phyloP scores from a whole-genome alignment of 192 early-diverging fungal species.

The Mortierella antarctica region DNA sequence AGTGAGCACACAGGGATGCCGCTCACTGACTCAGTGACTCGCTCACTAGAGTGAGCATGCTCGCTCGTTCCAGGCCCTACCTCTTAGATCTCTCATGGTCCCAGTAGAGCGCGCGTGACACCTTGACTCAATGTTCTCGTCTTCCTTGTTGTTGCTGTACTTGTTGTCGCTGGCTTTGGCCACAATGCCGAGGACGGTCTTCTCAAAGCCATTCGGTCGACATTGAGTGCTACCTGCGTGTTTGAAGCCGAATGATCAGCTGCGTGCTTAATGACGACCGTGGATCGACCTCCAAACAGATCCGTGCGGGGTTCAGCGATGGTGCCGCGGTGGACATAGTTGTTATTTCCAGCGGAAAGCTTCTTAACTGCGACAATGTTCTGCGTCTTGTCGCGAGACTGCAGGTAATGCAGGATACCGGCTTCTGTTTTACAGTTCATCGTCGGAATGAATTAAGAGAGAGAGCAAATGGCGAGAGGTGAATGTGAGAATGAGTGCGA shows the following conservation, averaged over 20 bases:
- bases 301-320: conserved; percentile 15
- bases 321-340: conserved; percentile 52
- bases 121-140: conserved; percentile 34
- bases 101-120: conserved; percentile 40
- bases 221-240: conserved; percentile 22
- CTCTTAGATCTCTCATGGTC: conserved; percentile 37
- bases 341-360: conserved; percentile 44
- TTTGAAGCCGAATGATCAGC: conserved; percentile 25
- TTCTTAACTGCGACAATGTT: conserved; percentile 35
- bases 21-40: too few species aligned
- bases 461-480: conserved; percentile 14
- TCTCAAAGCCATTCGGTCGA: conserved; percentile 47
- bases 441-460: conserved; percentile 33
- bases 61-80: too few species aligned
- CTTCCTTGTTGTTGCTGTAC: conserved; percentile 32
- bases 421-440: conserved; percentile 35
- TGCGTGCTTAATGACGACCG: conserved; percentile 45
- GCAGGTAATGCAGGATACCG: conserved; percentile 38
- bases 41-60: too few species aligned
- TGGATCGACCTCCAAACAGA: conserved; percentile 28
- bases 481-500: conserved; percentile 32
- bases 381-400: conserved; percentile 23
- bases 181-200: conserved; percentile 24
- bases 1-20: too few species aligned
- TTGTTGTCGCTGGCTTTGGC: conserved; percentile 26